Percentiles rank a stretch among this genome's conserved stretches.
Conservation (phyloP, 148 eudicot genomes). For the Vaccinium darrowii region DNA sequence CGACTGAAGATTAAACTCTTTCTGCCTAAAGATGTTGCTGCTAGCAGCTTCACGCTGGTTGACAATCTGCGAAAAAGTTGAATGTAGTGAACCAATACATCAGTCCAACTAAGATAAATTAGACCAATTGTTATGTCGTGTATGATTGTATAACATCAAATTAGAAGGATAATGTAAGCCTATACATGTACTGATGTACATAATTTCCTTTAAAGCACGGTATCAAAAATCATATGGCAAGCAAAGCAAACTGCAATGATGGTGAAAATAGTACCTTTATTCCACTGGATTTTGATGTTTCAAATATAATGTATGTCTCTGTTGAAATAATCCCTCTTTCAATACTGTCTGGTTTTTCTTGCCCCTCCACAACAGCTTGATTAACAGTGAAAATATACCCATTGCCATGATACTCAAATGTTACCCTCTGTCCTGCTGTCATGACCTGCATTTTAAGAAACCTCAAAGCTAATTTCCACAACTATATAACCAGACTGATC, state of each 20-base stretch:
- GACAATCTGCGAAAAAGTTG: constrained; percentile 46
- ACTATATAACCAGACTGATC: background rate
- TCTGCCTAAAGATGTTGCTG: constrained; percentile 88
- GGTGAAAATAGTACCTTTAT: constrained; percentile 51
- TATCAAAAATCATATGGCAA: background rate
- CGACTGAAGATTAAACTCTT: constrained; percentile 86
- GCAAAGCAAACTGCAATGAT: constrained; percentile 9
- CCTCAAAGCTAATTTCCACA: constrained; percentile 12
- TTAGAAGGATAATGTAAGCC: background rate
- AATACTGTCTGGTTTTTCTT: constrained; percentile 45
- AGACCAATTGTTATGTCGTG: background rate
- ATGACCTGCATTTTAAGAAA: constrained; percentile 54
- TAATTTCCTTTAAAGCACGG: background rate
- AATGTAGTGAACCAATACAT: background rate
- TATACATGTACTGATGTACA: background rate
- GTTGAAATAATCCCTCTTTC: constrained; percentile 80
- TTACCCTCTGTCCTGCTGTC: constrained; percentile 83
- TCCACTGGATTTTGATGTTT: constrained; percentile 85
- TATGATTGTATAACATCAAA: background rate
- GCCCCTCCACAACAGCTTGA: constrained; percentile 76
- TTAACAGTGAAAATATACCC: constrained; percentile 69
- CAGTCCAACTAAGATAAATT: constrained; percentile 7
- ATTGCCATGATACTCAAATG: constrained; percentile 86
- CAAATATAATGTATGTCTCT: constrained; percentile 82
- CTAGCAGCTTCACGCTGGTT: constrained; percentile 96